These are phyloP conservation scores for Candida labiduridarum DNA, from an alignment of 1,139 yeast species.

Conservation along the genomic window DNA sequence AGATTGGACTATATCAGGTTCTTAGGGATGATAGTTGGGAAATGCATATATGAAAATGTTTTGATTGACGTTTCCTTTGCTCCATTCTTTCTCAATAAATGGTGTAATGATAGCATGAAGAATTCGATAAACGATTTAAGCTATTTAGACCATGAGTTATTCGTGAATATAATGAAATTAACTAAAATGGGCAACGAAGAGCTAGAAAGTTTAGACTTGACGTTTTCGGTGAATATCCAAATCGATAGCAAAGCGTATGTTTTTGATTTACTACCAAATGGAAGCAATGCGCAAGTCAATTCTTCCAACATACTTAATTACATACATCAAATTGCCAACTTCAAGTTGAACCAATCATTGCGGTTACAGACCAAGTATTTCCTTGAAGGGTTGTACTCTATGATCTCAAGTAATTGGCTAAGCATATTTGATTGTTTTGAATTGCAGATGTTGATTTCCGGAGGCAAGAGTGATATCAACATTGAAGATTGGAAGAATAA, in stretches of 20 bases:
- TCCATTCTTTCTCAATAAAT: slow-evolving; percentile 78
- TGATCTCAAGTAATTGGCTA: slow-evolving; percentile 76
- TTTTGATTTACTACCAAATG: slow-evolving; percentile 60
- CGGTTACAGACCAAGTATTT: slow-evolving; percentile 64
- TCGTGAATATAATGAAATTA: slow-evolving; percentile 64
- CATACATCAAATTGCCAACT: slow-evolving; percentile 77
- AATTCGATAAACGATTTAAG: slow-evolving; percentile 79
- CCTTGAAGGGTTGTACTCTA: slow-evolving; percentile 66
- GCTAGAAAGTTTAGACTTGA: slow-evolving; percentile 59
- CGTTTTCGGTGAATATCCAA: slow-evolving; percentile 61
- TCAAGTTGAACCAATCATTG: slow-evolving; percentile 68
- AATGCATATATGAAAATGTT: slow-evolving; percentile 84
- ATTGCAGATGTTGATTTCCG: slow-evolving; percentile 82
- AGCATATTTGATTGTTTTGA: slow-evolving; percentile 84
- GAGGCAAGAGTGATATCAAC: slow-evolving; percentile 71
- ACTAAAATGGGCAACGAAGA: slow-evolving; percentile 59
- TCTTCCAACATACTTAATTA: slow-evolving; percentile 69
- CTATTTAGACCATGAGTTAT: slow-evolving; percentile 69
- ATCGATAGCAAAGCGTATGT: slow-evolving; percentile 38
- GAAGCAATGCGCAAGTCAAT: slow-evolving; percentile 57
- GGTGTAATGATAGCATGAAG: slow-evolving; percentile 50
- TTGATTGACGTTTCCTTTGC: slow-evolving; percentile 85
- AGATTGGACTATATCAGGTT: slow-evolving; percentile 54
- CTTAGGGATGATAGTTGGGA: slow-evolving; percentile 83
- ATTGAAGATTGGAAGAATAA: slow-evolving; percentile 66